A percentile compares a stretch with the other conserved stretches of the same genome.
phyloP scores from a whole-genome alignment of 306 rosid genomes.

The Prinsepia uniflora region DNA sequence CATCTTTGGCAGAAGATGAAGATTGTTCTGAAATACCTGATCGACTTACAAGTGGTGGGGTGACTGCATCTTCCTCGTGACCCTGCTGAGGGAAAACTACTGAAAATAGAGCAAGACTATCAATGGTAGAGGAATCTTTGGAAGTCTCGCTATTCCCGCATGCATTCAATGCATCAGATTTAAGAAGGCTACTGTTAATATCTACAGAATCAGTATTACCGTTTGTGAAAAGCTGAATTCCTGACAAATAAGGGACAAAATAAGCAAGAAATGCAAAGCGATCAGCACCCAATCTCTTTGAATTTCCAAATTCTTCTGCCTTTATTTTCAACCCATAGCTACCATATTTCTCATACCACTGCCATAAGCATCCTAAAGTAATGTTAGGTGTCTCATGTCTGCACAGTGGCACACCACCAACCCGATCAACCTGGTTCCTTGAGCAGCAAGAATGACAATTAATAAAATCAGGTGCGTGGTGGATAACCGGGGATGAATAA shows the following conservation, averaged over 20 bases:
- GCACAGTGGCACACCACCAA: slow-evolving; percentile 37
- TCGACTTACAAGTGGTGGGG: slow-evolving; percentile 21
- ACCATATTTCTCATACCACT: slow-evolving; percentile 83
- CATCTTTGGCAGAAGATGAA: slow-evolving; percentile 24
- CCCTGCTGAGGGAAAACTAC: slow-evolving; percentile 40
- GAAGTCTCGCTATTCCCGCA: slow-evolving; percentile 23
- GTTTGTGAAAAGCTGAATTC: slow-evolving; percentile 68
- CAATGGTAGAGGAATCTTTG: slow-evolving; percentile 31
- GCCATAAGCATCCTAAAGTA: slow-evolving; percentile 66
- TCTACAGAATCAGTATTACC: slow-evolving; percentile 7
- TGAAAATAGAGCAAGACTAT: slow-evolving; percentile 42
- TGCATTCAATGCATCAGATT: slow-evolving; percentile 31
- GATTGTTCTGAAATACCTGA: slow-evolving; percentile 26
- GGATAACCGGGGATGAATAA: slow-evolving; percentile 56
- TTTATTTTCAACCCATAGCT: slow-evolving; percentile 79
- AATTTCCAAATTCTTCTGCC: slow-evolving; percentile 44
- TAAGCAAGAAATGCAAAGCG: slow-evolving; percentile 54
- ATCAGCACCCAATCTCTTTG: slow-evolving; percentile 39
- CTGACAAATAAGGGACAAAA: slow-evolving; percentile 84
- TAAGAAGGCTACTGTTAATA: slow-evolving; percentile 10
- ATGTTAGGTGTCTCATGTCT: slow-evolving; percentile 52
- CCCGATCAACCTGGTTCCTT: slow-evolving; percentile 32
- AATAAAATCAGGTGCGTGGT: slow-evolving; percentile 28
- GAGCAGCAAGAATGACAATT: slow-evolving; percentile 44
- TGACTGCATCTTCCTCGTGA: slow-evolving; percentile 25